phyloP scores from a whole-genome alignment of 2,329 filamentous ascomycete species.

The Tolypocladium nubicola region DNA sequence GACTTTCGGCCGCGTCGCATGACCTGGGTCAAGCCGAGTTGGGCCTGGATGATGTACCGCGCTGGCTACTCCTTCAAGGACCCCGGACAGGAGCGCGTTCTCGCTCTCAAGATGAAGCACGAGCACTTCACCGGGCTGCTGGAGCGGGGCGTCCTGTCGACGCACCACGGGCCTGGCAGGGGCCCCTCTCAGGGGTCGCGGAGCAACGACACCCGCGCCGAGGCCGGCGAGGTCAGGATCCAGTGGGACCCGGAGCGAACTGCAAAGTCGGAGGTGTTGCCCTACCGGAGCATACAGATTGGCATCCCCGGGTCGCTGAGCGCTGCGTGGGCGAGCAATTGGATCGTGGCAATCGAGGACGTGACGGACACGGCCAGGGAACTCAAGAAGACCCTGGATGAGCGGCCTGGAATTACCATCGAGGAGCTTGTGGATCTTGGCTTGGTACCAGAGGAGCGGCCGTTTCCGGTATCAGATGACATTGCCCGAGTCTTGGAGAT shows the following conservation, averaged over 20 bases:
- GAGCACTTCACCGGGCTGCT: conserved; percentile 38
- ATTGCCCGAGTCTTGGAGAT: conserved; percentile 22
- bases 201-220: conserved; percentile 9
- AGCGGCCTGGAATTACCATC: conserved; percentile 19
- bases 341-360: conserved; percentile 46
- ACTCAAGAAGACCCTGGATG: conserved; percentile 35
- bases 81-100: conserved; percentile 38
- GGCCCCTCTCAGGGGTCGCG: background rate
- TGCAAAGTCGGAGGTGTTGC: conserved; percentile 30
- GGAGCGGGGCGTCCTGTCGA: conserved; percentile 20
- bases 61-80: conserved; percentile 50
- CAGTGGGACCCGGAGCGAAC: conserved; percentile 56
- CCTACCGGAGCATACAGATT: conserved; percentile 49
- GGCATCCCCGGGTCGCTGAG: conserved; percentile 40
- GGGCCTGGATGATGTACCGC: conserved; percentile 55
- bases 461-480: conserved; percentile 28
- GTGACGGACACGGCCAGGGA: conserved; percentile 41
- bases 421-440: conserved; percentile 25
- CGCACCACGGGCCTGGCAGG: conserved; percentile 6
- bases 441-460: conserved; percentile 33
- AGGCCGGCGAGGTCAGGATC: conserved; percentile 33
- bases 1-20: conserved; percentile 43
- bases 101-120: conserved; percentile 45
- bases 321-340: conserved; percentile 34
- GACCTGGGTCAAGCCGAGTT: conserved; percentile 57